Evolutionary conservation across 805 yeast genomes (phyloP), one percentile per base, ranked within the genome.

Genomic region (Saccharomycopsis guyanensis): DNA sequence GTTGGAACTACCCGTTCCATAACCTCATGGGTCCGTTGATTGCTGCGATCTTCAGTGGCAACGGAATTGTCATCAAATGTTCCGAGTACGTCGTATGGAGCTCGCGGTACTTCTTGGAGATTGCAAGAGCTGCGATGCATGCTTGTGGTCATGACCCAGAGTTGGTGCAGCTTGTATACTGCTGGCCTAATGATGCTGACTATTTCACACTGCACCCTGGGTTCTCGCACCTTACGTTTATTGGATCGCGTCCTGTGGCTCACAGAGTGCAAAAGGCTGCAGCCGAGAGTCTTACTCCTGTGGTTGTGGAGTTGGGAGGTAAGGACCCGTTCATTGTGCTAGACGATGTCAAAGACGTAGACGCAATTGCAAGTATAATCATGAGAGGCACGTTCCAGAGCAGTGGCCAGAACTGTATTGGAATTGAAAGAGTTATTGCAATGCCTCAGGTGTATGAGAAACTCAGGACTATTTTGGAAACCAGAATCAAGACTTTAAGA

Each of bases 1-100:
- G 96, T 3, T 93, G 99, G 99, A 93, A 93, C 60, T 93, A 93
- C 61, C 98, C 99, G 0, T 81, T 93, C 63, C 98, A 93, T 62
- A 93, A 93, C 63, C 67, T 89, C 43, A 66, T 93, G 71, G 97
- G 97, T 2, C 98, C 98, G 1, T 71, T 93, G 1, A 79, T 89
- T 47, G 94, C 97, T 2, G 77, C 91, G 1, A 63, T 93, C 22
- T 86, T 89, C 59, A 78, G 96, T 3, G 99, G 98, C 3, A 91
- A 93, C 59, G 88, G 89, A 4, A 80, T 88, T 38, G 82, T 93
- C 7, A 79, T 93, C 45, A 93, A 93, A 62, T 91, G 98, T 66
- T 86, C 96, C 8, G 99, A 93, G 64, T 85, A 87, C 57, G 98
- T 93, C 1, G 82, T 86, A 35, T 93, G 97, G 97, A 85, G 96